Conservation (phyloP, 768 basidiomycete genomes). For the Leccinum olivaceopallidum region DNA sequence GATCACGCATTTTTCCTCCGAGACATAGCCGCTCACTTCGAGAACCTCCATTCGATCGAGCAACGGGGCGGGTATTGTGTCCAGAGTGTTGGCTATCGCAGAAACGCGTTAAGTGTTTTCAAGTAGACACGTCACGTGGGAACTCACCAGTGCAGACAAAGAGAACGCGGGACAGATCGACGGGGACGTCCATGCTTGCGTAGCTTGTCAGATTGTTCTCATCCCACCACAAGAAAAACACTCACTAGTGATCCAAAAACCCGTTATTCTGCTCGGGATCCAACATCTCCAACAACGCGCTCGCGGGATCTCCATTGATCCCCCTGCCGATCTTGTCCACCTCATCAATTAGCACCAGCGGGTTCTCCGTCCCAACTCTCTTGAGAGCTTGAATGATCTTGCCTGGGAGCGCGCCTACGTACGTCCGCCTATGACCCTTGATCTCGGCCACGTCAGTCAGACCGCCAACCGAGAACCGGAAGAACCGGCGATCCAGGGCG, state of each 20-base stretch:
- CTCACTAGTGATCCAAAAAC: constrained; percentile 94
- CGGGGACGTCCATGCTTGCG: constrained; percentile 89
- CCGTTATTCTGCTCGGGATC: constrained; percentile 94
- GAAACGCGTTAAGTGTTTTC: constrained; percentile 3
- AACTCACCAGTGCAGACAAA: constrained; percentile 87
- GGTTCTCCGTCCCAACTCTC: constrained; percentile 92
- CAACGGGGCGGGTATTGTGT: constrained; percentile 91
- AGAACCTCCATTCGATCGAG: constrained; percentile 97
- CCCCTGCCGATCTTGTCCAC: constrained; percentile 95
- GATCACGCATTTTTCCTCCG: constrained; percentile 89
- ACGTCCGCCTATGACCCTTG: constrained; percentile 97
- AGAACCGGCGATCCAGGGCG: constrained; percentile 89
- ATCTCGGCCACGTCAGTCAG: constrained; percentile 98
- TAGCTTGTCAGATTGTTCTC: constrained; percentile 4
- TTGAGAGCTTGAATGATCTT: constrained; percentile 96
- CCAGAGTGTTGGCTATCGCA: constrained; percentile 77
- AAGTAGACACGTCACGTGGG: not conserved
- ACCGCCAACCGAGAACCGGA: constrained; percentile 96
- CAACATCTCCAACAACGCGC: constrained; percentile 89
- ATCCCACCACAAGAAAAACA: constrained; percentile 15
- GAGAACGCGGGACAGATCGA: constrained; percentile 92
- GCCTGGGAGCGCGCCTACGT: constrained; percentile 90
- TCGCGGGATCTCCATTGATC: constrained; percentile 89
- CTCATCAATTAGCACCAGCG: constrained; percentile 91
- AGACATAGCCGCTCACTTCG: constrained; percentile 92